These are phyloP conservation scores for Prunus mume DNA, from an alignment of 306 rosid species.

Conservation along the genomic window DNA sequence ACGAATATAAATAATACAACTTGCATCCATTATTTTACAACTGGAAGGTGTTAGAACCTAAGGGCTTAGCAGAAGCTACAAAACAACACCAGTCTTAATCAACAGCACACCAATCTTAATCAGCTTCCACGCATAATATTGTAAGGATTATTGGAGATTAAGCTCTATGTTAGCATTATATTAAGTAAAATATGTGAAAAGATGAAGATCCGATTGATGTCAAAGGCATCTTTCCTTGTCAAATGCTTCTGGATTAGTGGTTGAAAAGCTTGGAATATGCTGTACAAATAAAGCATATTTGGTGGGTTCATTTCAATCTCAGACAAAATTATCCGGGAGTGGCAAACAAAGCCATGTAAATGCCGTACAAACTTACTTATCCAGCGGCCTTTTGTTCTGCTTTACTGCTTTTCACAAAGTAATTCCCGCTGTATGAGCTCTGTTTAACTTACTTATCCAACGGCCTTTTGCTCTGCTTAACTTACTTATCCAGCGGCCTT, in stretches of 20 bases:
- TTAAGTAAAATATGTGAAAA: neutral
- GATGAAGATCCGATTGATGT: neutral
- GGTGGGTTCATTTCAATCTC: neutral
- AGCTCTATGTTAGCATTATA: neutral
- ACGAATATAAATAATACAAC: neutral
- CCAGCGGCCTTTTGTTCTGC: too few relatives aligned
- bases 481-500: too few relatives aligned
- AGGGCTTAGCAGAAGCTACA: neutral
- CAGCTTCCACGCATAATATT: neutral
- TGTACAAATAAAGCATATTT: neutral
- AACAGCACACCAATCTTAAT: neutral
- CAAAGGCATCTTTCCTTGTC: conserved; percentile 6
- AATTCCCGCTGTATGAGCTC: too few relatives aligned
- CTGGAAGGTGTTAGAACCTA: neutral
- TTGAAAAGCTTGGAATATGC: conserved; percentile 4
- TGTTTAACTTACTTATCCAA: too few relatives aligned
- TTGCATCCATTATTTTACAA: neutral
- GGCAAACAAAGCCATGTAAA: neutral
- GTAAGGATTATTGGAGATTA: neutral
- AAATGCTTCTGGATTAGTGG: neutral
- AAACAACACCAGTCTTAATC: neutral
- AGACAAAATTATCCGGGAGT: too few relatives aligned
- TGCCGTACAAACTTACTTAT: too few relatives aligned
- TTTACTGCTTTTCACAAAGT: too few relatives aligned
- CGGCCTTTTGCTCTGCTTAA: too few relatives aligned